Percentiles rank a stretch among this genome's conserved stretches.
Evolutionary conservation across 148 eudicot genomes (phyloP).

Genomic region (Heliosperma pusillum): DNA sequence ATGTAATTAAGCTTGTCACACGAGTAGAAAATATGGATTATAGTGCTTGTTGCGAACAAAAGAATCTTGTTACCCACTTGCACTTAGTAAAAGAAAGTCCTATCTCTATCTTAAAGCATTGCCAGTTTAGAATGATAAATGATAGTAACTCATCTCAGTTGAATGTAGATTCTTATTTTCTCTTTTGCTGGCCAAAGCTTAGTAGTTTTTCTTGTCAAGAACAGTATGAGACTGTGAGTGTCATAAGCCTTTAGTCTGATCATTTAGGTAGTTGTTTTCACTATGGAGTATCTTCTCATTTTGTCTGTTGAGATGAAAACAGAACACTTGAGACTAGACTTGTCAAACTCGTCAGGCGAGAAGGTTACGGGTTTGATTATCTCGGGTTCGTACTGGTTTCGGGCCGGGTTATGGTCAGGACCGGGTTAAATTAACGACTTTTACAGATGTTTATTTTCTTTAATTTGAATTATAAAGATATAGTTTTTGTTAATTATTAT

Average conservation of each 20-base stretch:
- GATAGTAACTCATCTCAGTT: neutral
- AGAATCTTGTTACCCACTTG: neutral
- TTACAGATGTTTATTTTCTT: too few species aligned
- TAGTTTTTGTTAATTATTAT: too few species aligned
- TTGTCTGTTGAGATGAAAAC: neutral
- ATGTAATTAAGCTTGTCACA: neutral
- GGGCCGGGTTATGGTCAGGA: too few species aligned
- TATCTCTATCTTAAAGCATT: neutral
- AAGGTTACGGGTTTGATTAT: too few species aligned
- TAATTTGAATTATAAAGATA: too few species aligned
- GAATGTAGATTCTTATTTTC: constrained; percentile 1
- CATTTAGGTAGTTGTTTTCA: neutral
- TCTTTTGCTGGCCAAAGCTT: constrained; percentile 1
- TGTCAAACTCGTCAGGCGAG: too few species aligned
- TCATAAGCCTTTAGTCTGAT: neutral
- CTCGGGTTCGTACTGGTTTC: too few species aligned
- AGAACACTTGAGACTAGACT: too few species aligned
- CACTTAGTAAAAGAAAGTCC: neutral
- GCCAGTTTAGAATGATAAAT: neutral
- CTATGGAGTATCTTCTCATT: neutral
- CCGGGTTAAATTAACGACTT: too few species aligned
- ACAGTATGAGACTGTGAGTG: constrained; percentile 6
- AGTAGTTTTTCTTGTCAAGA: neutral
- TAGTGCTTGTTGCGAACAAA: neutral
- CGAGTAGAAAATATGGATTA: neutral